Conservation (phyloP, 2,329 filamentous ascomycete species). For the Pyrenophora teres region DNA sequence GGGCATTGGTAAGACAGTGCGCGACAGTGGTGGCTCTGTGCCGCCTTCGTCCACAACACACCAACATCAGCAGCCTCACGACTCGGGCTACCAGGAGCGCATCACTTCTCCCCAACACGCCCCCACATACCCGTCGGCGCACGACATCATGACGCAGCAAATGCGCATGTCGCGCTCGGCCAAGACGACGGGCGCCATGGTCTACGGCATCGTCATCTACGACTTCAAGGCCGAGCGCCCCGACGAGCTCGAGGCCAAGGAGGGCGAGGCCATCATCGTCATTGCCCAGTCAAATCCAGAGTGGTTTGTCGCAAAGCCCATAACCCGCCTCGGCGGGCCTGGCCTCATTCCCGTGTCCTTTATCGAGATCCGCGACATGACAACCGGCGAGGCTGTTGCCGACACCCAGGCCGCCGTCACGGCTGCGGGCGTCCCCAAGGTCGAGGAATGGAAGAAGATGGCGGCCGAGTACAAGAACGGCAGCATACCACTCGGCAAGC, state of each 20-base stretch:
- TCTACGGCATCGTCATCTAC: conserved; percentile 96
- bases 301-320: conserved; percentile 99
- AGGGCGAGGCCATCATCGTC: conserved; percentile 95
- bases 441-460: conserved; percentile 99
- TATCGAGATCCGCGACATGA: conserved; percentile 94
- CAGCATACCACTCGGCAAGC: conserved; percentile 93
- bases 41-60: conserved; percentile 47
- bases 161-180: conserved; percentile 50
- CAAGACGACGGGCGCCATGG: conserved; percentile 75
- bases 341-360: conserved; percentile 96
- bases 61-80: conserved; percentile 68
- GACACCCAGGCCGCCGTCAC: conserved; percentile 85
- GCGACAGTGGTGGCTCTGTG: conserved; percentile 70
- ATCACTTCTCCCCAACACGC: conserved; percentile 15
- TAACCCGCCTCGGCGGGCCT: conserved; percentile 91
- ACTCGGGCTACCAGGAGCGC: conserved; percentile 82
- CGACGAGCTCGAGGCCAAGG: conserved; percentile 95
- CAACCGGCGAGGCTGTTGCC: conserved; percentile 77
- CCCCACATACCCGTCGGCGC: conserved; percentile 38
- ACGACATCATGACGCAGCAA: conserved; percentile 35
- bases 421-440: conserved; percentile 86
- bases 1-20: conserved; percentile 85
- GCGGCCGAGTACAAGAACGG: conserved; percentile 99
- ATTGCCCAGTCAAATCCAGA: conserved; percentile 98
- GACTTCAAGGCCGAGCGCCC: conserved; percentile 93